Evolutionary conservation across 129 eudicot genomes (phyloP), one percentile per base, ranked within the genome.

Genomic region (Centaurea solstitialis): DNA sequence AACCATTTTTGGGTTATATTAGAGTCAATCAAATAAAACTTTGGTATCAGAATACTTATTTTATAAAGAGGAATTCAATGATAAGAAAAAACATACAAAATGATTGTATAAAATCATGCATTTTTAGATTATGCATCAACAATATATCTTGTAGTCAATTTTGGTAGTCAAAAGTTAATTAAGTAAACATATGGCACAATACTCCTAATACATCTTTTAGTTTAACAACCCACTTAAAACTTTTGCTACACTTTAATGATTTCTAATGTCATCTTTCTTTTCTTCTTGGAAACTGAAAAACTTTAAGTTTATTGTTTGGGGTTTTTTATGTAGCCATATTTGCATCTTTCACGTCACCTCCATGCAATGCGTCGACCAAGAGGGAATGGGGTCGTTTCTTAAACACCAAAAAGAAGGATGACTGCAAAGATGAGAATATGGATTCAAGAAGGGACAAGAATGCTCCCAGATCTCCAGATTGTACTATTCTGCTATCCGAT

Each of bases 361-460:
- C 97, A 91, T 65, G 97, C 97, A 23, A 83, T 86, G 91, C 91
- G 98, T 40, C 90, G 98, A 23, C 94, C 97, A 38, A 86, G 98
- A 83, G 98, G 97, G 43, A 85, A 68, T 28, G 97, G 98, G 98
- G 98, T 20, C 94, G 98, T 47, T 91, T 93, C 83, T 87, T 93
- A 66, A 91, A 91, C 85, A 84, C 89, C n/a, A 93, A 86, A 72
- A 79, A 68, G 38, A 4, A 62, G 0, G 75, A 43, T 22, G 72
- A 59, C 4, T 59, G 70, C 18, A 72, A 83, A 74, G 84, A 33
- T 4, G 86, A 65, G 68, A 72, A 2, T 62, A 67, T n/a, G 4
- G 67, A 82, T 41, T 30, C 22, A 20, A 28, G 73, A 59, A 80
- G 38, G 61, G 45, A 24, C 3, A 59, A 45, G 13, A 76, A 72